These are phyloP conservation scores for Neoboletus subvelutipes DNA, from an alignment of 768 basidiomycete genomes.

Conservation along the genomic window DNA sequence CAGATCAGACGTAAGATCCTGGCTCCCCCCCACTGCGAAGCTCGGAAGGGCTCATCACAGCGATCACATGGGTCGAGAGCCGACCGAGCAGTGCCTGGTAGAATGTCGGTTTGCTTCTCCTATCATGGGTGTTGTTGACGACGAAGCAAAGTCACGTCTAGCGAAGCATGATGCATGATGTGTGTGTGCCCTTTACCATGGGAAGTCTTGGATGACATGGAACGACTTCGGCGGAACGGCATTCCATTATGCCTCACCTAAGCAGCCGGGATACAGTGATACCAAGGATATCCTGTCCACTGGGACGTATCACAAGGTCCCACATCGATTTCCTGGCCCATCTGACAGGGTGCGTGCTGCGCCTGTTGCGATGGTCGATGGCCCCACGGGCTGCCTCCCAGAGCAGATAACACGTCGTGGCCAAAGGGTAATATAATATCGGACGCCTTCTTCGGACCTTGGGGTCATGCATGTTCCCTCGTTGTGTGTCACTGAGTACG, in stretches of 20 bases:
- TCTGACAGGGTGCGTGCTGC: neutral
- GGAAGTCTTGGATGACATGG: constrained; percentile 1
- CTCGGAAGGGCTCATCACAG: neutral
- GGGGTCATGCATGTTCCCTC: neutral
- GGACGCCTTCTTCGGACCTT: constrained; percentile 4
- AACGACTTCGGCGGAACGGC: constrained; percentile 7
- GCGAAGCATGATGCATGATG: neutral
- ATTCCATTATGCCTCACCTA: neutral
- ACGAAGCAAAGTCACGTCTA: neutral
- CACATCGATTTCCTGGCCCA: neutral
- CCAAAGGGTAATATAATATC: neutral
- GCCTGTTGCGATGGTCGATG: neutral
- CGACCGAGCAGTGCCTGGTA: neutral
- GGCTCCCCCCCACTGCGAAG: neutral
- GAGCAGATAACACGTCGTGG: neutral
- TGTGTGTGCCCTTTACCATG: neutral
- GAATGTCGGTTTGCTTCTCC: neutral
- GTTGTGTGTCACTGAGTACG: neutral
- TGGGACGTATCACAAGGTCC: constrained; percentile 1
- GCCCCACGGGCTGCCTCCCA: neutral
- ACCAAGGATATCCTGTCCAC: neutral
- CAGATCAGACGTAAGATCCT: constrained; percentile 11
- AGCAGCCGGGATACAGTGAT: neutral
- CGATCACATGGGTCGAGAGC: neutral
- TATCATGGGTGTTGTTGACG: neutral